Percentiles rank a stretch among this genome's conserved stretches.
Evolutionary conservation across 495 filamentous ascomycete genomes (phyloP).

Genomic region (Annulohypoxylon moriforme): DNA sequence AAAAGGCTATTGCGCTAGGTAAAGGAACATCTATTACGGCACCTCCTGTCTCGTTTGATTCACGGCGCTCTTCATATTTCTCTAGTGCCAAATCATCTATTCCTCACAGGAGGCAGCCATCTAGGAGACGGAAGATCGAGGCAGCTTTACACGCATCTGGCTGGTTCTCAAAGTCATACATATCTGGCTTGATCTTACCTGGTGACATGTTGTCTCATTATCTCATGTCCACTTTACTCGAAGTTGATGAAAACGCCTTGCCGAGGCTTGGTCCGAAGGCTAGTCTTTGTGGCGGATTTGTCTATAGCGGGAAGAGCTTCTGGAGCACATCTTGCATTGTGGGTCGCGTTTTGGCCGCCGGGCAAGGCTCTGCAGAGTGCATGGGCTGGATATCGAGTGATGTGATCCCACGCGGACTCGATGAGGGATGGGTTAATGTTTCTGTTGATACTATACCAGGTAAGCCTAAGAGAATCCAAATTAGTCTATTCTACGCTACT

Average conservation of each 20-base stretch:
- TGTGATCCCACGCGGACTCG: slow-evolving; percentile 61
- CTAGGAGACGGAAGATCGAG: slow-evolving; percentile 53
- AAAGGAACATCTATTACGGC: slow-evolving; percentile 57
- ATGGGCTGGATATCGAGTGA: slow-evolving; percentile 81
- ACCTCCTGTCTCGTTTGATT: slow-evolving; percentile 52
- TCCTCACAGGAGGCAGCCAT: slow-evolving; percentile 43
- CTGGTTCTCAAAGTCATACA: slow-evolving; percentile 85
- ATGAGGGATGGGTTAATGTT: slow-evolving; percentile 75
- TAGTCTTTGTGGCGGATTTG: slow-evolving; percentile 83
- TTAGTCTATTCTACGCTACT: slow-evolving; percentile 7
- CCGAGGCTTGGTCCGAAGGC: slow-evolving; percentile 72
- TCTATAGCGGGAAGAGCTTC: slow-evolving; percentile 75
- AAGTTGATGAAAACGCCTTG: slow-evolving; percentile 77
- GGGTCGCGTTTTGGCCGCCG: slow-evolving; percentile 76
- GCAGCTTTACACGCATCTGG: slow-evolving; percentile 66
- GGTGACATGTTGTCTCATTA: slow-evolving; percentile 79
- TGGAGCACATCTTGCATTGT: slow-evolving; percentile 86
- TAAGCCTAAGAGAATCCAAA: slow-evolving; percentile 40
- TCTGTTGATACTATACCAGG: slow-evolving; percentile 62
- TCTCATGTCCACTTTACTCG: slow-evolving; percentile 80
- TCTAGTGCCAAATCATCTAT: slow-evolving; percentile 40
- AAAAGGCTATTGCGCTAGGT: slow-evolving; percentile 53
- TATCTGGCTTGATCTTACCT: slow-evolving; percentile 82
- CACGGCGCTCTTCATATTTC: slow-evolving; percentile 58
- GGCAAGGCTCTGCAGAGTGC: slow-evolving; percentile 73